Base-by-base conservation (phyloP, 176 grass and related monocot genomes). In the Ensete glaucum region DNA sequence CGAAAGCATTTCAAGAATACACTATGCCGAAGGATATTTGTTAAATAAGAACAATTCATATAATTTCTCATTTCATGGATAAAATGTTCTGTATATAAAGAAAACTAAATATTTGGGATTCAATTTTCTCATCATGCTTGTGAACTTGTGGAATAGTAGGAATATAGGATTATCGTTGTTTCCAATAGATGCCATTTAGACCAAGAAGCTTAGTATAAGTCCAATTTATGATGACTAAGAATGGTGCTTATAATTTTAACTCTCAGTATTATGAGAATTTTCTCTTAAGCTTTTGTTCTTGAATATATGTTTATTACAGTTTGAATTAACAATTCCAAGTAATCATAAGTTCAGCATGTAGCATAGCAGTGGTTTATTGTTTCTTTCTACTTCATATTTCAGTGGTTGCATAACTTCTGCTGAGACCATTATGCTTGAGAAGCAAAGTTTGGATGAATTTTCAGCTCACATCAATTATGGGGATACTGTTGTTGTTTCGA, bases 351-450 rank as follows among this genome's bases (percentile, higher is more conserved):
- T 25, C 24, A 25, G 24, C 1, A 25, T 25, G 24, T 25, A 25
- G 24, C 24, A 25, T 25, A 25, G 24, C 24, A 25, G 24, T 25
- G 24, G 24, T 25, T 25, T 25, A 25, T 25, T 25, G 24, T 54
- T 73, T 72, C n/a, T 22, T 71, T 14, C 73, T 43, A 43, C 4
- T 43, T 43, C 34, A 43, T 43, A 43, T 43, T 82, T 74, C 80
- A 98, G 95, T 87, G 95, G 95, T 24, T 98, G 95, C 62, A 82
- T 98, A 78, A 93, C 95, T 67, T 98, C 95, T 57, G 95, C 95
- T 69, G 95, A 98, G 75, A 98, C 90, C 1, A 78, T 98, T 77
- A 98, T 98, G 95, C 95, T 98, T 15, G 95, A 98, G 90, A 98
- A 98, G 60, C 95, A 98, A 88, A 94, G 86, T 78, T 78, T 98